phyloP scores from a whole-genome alignment of 2,329 filamentous ascomycete species.

The Passalora sequoiae region DNA sequence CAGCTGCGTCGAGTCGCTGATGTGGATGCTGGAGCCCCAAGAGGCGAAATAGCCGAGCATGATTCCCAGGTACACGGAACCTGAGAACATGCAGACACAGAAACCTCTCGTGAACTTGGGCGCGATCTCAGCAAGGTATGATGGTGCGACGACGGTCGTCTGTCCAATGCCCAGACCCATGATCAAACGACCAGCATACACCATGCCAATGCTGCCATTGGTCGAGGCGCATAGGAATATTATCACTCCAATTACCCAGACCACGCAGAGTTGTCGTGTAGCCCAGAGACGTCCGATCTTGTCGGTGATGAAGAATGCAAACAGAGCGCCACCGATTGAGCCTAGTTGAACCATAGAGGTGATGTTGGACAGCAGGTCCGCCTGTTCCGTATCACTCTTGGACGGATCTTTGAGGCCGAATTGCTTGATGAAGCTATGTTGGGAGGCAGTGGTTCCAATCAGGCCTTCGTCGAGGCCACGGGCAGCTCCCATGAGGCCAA shows the following conservation, averaged over 20 bases:
- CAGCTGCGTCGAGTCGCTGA: conserved; percentile 38
- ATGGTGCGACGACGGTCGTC: conserved; percentile 55
- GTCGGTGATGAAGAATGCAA: conserved; percentile 40
- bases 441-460: conserved; percentile 54
- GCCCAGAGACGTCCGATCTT: conserved; percentile 31
- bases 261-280: conserved; percentile 25
- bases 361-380: conserved; percentile 56
- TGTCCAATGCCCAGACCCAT: conserved; percentile 40
- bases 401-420: conserved; percentile 55
- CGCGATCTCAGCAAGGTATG: conserved; percentile 53
- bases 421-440: conserved; percentile 56
- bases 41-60: conserved; percentile 73
- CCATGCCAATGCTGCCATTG: conserved; percentile 33
- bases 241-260: conserved; percentile 28
- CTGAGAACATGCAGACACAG: conserved; percentile 66
- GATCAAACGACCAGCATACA: conserved; percentile 38
- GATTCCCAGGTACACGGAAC: conserved; percentile 62
- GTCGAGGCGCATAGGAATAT: conserved; percentile 47
- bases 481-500: conserved; percentile 63
- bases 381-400: conserved; percentile 35
- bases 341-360: conserved; percentile 79
- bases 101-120: conserved; percentile 48
- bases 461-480: conserved; percentile 76
- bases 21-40: conserved; percentile 50
- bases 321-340: conserved; percentile 64